Conservation (phyloP, 2,329 filamentous ascomycete species). For the Capronia americana region DNA sequence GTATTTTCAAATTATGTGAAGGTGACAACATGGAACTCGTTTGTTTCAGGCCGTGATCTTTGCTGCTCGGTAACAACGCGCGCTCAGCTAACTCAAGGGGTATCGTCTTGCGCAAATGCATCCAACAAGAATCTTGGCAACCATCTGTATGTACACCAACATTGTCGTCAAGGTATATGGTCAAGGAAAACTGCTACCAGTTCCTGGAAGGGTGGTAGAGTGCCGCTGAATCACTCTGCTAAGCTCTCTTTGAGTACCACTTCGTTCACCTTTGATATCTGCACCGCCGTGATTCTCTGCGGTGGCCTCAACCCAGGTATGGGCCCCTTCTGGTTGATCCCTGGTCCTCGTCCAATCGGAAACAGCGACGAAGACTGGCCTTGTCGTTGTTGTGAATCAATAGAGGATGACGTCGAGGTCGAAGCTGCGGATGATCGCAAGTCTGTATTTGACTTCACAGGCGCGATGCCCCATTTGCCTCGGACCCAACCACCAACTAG, state of each 20-base stretch:
- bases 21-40: neutral
- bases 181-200: neutral
- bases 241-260: slow-evolving; percentile 68
- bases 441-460: slow-evolving; percentile 46
- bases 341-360: slow-evolving; percentile 59
- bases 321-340: slow-evolving; percentile 78
- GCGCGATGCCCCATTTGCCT: slow-evolving; percentile 66
- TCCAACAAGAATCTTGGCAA: neutral
- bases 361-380: slow-evolving; percentile 25
- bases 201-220: neutral
- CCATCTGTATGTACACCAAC: neutral
- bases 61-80: neutral
- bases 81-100: neutral
- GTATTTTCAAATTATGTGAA: too few relatives aligned
- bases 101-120: neutral
- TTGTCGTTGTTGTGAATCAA: slow-evolving; percentile 13
- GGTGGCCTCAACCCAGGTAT: slow-evolving; percentile 73
- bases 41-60: neutral
- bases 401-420: slow-evolving; percentile 11
- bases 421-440: slow-evolving; percentile 29
- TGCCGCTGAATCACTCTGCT: slow-evolving; percentile 46
- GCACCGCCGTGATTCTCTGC: slow-evolving; percentile 60
- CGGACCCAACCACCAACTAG: slow-evolving; percentile 71
- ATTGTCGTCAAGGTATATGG: neutral
- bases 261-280: slow-evolving; percentile 64